Base-by-base conservation (phyloP, 352 stramenopile species). In the Globisporangium nagaii region DNA sequence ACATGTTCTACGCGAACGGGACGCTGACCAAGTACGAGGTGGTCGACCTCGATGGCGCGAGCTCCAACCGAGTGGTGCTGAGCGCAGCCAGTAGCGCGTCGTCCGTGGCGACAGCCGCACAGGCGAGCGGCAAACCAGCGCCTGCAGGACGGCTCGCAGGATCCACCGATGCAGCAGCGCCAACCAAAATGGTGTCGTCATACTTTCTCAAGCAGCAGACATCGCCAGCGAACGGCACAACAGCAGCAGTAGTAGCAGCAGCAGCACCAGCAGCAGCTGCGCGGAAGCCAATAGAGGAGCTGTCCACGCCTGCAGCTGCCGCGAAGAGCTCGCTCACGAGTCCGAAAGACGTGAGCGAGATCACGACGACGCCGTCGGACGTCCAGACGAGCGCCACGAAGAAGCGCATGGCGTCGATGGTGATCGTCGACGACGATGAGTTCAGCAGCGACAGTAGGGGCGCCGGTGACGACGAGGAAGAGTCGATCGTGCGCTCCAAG, bases 21-120 rank as follows among this genome's bases (percentile, higher is more conserved):
- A 91, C 84, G 47, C 62, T 93, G 25, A 88, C 77, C 41, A 92
- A 94, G 70, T 94, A 94, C 65, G 70, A 86, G 42, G 79, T 93
- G 11, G 63, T 93, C 22, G 75, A 93, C 49, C 43, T 66, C 28
- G 65, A 82, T 48, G 60, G 57, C 0, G 25, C 68, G 20, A 0
- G 58, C 22, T 45, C 57, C 30, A 30, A 48, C 30, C 65, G 61
- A 19, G 68, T 66, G n/a, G 49, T 56, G 42, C 50, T 84, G 25
- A 58, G 68, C 34, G 64, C 76, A 49, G 35, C 60, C 55, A 40
- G 63, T 68, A 25, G n/a, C 58, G 54, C 53, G 68, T 71, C 34
- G 56, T 49, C 35, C 63, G 62, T 63, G 73, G 53, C 54, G 41
- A 36, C 22, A 1, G 3, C 27, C 4, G n/a, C 53, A 7, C 22